Evolutionary conservation across 495 filamentous ascomycete species (phyloP), one percentile per base, ranked within the genome.

Genomic region (Tuber calosporum): DNA sequence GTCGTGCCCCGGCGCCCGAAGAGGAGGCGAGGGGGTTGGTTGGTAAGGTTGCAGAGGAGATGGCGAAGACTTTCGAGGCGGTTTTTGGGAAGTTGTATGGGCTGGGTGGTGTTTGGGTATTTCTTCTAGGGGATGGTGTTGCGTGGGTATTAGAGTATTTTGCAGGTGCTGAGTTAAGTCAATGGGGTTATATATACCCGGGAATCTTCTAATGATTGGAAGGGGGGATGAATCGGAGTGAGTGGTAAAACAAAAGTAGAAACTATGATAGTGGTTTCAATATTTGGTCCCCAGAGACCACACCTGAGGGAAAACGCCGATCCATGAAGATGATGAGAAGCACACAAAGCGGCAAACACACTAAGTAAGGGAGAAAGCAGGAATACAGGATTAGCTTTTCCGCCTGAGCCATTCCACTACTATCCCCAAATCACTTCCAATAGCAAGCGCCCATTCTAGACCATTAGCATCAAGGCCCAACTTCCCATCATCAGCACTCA

Each of bases 341-440:
- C 26, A 36, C 69, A 36, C 69, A 62, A 30, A 53, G 19, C 0
- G 62, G 7, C 40, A 53, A 62, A 36, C 34, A 42, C 43, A 72
- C 68, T 42, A 67, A 41, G n/a, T 8, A 20, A 34, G 30, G 22
- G 30, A 45, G 22, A 36, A 26, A 37, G n/a, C 1, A 19, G 37
- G 4, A 17, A 53, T 36, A n/a, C 20, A 53, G 17, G 22, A 15
- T 36, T 13, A 53, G 36, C 69, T 71, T 36, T 58, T 70, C 48
- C 70, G 69, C 30, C 76, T 66, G 0, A 70, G 41, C 75, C 75
- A 78, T 37, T 79, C 77, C 41, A 79, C 77, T 2, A 69, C 70
- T 20, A 79, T n/a, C 1, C 77, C 77, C 37, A 79, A 58, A 69
- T 79, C 77, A 38, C 79, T 77, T 1, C 41, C 43, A 20, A 75